phyloP scores from a whole-genome alignment of 805 yeast genomes.

The Brettanomyces anomalus region DNA sequence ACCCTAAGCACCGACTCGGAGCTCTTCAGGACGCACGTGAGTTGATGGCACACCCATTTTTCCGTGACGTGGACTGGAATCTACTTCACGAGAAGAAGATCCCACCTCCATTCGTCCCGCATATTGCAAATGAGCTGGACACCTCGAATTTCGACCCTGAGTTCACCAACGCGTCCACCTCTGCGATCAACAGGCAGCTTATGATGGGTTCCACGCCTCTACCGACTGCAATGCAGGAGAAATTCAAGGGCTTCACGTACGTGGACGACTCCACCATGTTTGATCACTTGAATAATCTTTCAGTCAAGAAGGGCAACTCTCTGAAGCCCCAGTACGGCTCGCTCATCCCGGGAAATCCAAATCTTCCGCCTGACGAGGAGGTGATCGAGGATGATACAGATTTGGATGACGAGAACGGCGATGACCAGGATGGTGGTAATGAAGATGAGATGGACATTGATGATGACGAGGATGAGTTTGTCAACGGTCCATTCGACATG shows the following conservation, averaged over 20 bases:
- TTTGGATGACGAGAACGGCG: conserved; percentile 31
- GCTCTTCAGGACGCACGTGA: conserved; percentile 89
- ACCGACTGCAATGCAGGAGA: conserved; percentile 92
- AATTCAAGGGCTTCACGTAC: conserved; percentile 93
- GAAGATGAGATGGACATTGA: conserved; percentile 42
- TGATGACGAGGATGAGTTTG: conserved; percentile 58
- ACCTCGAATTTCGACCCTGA: conserved; percentile 98
- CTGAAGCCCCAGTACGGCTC: conserved; percentile 46
- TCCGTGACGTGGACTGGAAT: conserved; percentile 87
- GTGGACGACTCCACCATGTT: conserved; percentile 92
- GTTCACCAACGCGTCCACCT: conserved; percentile 86
- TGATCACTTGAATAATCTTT: conserved; percentile 49
- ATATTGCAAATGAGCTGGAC: conserved; percentile 81
- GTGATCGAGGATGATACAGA: conserved; percentile 65
- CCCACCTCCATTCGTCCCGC: conserved; percentile 97
- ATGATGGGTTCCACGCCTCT: conserved; percentile 70
- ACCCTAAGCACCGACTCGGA: conserved; percentile 92
- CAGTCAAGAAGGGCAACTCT: conserved; percentile 29
- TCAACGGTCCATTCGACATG: conserved; percentile 83
- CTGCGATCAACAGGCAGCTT: conserved; percentile 62
- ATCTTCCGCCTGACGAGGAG: conserved; percentile 75
- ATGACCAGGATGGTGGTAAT: conserved; percentile 21
- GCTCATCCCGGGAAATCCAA: conserved; percentile 71
- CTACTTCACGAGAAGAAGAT: conserved; percentile 66
- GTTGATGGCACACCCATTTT: conserved; percentile 85